Conservation (phyloP, 345 rosid species). For the Boechera stricta region DNA sequence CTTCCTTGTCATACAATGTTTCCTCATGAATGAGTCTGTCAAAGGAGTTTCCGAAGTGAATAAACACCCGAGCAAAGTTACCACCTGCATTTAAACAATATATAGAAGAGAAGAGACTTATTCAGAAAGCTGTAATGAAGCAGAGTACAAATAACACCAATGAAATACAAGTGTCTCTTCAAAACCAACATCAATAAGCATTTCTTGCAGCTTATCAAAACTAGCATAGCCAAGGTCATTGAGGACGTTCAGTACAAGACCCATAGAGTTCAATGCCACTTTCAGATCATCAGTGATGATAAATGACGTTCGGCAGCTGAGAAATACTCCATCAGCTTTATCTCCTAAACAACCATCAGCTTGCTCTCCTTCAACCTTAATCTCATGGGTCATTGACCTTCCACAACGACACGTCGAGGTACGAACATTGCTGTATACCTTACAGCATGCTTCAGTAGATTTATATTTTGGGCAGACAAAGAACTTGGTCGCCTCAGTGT, state of each 20-base stretch:
- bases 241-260: conserved; percentile 28
- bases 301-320: conserved; percentile 25
- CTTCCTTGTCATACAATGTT: conserved; percentile 15
- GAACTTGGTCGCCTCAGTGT: conserved; percentile 24
- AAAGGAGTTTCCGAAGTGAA: conserved; percentile 33
- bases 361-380: not conserved
- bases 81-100: conserved; percentile 7
- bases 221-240: conserved; percentile 33
- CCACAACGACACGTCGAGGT: conserved; percentile 22
- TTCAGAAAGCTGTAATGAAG: not conserved
- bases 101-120: not conserved
- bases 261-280: conserved; percentile 30
- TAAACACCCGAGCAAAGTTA: conserved; percentile 24
- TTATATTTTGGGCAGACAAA: conserved; percentile 7
- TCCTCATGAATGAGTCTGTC: conserved; percentile 36
- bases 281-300: conserved; percentile 43
- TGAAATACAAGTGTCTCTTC: conserved; percentile 22
- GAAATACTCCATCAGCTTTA: conserved; percentile 25
- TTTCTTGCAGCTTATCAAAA: conserved; percentile 30
- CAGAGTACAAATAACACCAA: not conserved
- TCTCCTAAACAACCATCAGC: not conserved
- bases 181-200: conserved; percentile 33
- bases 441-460: not conserved
- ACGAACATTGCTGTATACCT: not conserved
- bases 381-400: not conserved